phyloP scores from a whole-genome alignment of 495 filamentous ascomycete genomes.

The Halenospora varia region DNA sequence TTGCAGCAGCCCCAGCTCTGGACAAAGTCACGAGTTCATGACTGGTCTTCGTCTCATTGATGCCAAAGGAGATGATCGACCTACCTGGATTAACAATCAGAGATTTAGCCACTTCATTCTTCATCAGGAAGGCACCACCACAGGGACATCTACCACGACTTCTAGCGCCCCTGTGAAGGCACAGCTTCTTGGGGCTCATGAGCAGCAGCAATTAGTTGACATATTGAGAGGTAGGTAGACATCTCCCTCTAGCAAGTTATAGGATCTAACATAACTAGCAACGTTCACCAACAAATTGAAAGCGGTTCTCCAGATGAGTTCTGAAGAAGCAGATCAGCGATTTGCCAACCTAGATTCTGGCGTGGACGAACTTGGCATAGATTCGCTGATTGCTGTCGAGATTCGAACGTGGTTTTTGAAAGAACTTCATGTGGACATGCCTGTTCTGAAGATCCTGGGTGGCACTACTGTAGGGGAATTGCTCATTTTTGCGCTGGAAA shows the following conservation, averaged over 20 bases:
- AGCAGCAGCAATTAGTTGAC: background rate
- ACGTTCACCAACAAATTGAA: background rate
- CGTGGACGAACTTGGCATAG: conserved; percentile 29
- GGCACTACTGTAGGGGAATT: conserved; percentile 31
- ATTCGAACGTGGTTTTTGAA: conserved; percentile 35
- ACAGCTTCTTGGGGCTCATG: background rate
- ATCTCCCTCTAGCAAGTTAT: too few species aligned
- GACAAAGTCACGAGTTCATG: background rate
- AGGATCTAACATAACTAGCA: too few species aligned
- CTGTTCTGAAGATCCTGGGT: conserved; percentile 43
- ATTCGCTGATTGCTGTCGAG: conserved; percentile 32
- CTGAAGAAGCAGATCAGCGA: background rate
- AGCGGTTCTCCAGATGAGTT: background rate
- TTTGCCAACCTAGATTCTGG: background rate
- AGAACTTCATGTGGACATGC: conserved; percentile 32
- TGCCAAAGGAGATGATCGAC: background rate
- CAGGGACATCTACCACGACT: background rate
- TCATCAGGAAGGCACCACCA: background rate
- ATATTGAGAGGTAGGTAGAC: background rate
- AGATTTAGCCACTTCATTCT: background rate
- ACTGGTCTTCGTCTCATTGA: background rate
- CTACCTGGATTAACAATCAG: background rate
- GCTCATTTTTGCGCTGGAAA: conserved; percentile 17
- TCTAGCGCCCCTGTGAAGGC: background rate
- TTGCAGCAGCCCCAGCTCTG: conserved; percentile 27